A percentile compares a stretch with the other conserved stretches of the same genome.
Conservation (phyloP, 2,329 filamentous ascomycete species). For the Fusarium sp. region DNA sequence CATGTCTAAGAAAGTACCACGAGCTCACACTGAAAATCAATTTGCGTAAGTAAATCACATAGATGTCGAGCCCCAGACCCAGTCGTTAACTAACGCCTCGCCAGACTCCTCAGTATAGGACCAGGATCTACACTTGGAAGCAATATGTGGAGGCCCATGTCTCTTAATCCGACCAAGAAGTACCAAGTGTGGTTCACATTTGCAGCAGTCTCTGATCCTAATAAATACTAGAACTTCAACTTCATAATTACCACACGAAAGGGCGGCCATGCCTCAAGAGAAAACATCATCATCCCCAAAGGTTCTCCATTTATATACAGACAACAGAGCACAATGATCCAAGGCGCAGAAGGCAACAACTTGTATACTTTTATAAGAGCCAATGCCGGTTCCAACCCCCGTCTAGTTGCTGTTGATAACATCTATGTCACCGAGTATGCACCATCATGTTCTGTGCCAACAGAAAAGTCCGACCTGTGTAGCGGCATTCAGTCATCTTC, state of each 20-base stretch:
- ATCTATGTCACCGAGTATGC: conserved; percentile 9
- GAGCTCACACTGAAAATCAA: conserved; percentile 1
- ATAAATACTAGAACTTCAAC: not conserved
- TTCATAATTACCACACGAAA: not conserved
- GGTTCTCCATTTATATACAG: conserved; percentile 4
- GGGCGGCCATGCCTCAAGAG: not conserved
- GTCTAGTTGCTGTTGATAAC: conserved; percentile 3
- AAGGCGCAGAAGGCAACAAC: not conserved
- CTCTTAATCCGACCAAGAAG: conserved; percentile 2
- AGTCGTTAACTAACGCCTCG: not conserved
- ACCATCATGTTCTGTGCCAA: not conserved
- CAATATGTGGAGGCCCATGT: conserved; percentile 4
- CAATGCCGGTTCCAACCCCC: not conserved
- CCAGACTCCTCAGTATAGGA: not conserved
- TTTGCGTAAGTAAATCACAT: not conserved
- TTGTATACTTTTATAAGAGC: not conserved
- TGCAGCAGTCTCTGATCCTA: not conserved
- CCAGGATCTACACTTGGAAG: not conserved
- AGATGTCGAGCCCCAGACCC: not conserved
- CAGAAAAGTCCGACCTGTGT: not conserved
- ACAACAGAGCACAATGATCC: not conserved
- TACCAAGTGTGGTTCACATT: conserved; percentile 3
- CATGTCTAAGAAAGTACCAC: not conserved
- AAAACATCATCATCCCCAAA: not conserved
- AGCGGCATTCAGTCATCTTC: not conserved